Evolutionary conservation across 441 rosid genomes (phyloP).

Genomic region (Erodium texanum): DNA sequence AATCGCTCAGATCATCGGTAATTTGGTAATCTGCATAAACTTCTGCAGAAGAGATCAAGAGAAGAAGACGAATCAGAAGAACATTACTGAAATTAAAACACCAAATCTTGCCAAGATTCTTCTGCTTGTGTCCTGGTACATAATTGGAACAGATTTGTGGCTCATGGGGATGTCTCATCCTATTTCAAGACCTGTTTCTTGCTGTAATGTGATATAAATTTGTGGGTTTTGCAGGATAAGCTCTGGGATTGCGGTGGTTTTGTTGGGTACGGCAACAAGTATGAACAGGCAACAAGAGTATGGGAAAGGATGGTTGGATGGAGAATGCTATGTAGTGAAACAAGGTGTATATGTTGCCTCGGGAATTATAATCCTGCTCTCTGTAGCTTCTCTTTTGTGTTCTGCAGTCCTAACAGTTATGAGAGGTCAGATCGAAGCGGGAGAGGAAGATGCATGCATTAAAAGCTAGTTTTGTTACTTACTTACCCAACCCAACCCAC

Average conservation of each 20-base stretch:
- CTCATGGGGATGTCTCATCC: too few species aligned
- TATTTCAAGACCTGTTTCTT: too few species aligned
- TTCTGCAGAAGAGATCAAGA: slow-evolving; percentile 18
- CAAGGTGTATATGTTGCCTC: slow-evolving; percentile 49
- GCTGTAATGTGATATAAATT: background rate
- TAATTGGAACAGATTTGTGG: background rate
- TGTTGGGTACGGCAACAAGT: slow-evolving; percentile 51
- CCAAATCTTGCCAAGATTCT: slow-evolving; percentile 26
- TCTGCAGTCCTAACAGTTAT: slow-evolving; percentile 23
- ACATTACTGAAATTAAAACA: slow-evolving; percentile 15
- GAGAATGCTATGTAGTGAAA: slow-evolving; percentile 59
- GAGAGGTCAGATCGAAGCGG: background rate
- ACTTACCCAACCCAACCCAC: background rate
- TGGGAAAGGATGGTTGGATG: slow-evolving; percentile 64
- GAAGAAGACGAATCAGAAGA: slow-evolving; percentile 17
- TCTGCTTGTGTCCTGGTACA: slow-evolving; percentile 58
- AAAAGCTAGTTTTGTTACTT: background rate
- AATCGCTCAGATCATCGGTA: slow-evolving; percentile 48
- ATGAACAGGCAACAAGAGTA: slow-evolving; percentile 56
- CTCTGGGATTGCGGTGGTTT: slow-evolving; percentile 40
- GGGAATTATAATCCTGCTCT: slow-evolving; percentile 31
- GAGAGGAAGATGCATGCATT: background rate
- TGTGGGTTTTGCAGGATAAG: slow-evolving; percentile 38
- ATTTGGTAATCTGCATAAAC: slow-evolving; percentile 26
- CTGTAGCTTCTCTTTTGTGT: slow-evolving; percentile 29